A percentile compares a stretch with the other conserved stretches of the same genome.
phyloP scores from a whole-genome alignment of 1,284 basidiomycete genomes.

The Cronartium quercuum region DNA sequence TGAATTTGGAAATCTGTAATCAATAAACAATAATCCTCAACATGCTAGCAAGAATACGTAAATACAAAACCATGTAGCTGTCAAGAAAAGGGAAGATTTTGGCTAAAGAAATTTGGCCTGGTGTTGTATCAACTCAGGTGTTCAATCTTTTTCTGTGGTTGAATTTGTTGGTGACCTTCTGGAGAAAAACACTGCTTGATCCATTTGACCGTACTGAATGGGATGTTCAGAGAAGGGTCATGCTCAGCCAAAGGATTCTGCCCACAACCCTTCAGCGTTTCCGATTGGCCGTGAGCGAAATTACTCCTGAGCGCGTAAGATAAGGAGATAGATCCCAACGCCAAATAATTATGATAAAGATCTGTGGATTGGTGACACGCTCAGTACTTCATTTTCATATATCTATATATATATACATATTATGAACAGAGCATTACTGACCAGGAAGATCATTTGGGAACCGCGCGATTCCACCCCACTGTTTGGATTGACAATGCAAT shows the following conservation, averaged over 20 bases:
- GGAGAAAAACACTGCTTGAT: constrained; percentile 17
- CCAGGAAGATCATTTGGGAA: constrained; percentile 30
- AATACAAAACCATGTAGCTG: no score
- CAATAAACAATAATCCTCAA: no score
- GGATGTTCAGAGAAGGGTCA: constrained; percentile 22
- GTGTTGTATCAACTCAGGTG: not conserved
- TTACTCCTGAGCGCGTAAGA: constrained; percentile 50
- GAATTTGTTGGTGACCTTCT: no score
- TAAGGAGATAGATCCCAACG: constrained; percentile 70
- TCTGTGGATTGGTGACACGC: constrained; percentile 55
- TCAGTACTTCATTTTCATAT: not conserved
- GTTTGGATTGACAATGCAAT: constrained; percentile 27
- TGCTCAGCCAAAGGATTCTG: constrained; percentile 5
- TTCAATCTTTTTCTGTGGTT: not conserved
- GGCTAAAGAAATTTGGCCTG: no score
- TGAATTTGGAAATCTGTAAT: no score
- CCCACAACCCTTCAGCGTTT: not conserved
- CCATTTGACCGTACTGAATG: constrained; percentile 10
- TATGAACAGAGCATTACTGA: not conserved
- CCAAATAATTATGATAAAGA: constrained; percentile 79
- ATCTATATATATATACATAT: not conserved
- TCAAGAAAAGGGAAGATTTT: no score
- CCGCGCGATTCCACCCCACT: constrained; percentile 33
- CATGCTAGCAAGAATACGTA: no score
- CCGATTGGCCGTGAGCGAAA: not conserved